Base-by-base conservation (phyloP, 108 stramenopile species). In the Tribonema minus region DNA sequence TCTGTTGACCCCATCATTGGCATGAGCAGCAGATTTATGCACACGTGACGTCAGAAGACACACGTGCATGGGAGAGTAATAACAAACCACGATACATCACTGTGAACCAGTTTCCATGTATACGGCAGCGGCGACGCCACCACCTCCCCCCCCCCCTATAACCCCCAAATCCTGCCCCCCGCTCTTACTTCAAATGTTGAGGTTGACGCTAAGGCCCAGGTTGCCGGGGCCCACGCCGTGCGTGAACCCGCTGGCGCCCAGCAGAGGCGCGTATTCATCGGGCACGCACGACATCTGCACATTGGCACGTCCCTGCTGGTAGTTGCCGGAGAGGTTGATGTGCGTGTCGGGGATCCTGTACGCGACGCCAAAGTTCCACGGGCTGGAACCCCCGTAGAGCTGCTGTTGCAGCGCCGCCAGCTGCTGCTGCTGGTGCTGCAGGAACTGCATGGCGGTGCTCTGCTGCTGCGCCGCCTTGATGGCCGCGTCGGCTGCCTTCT, bases 151-250 rank as follows among this genome's bases (percentile, higher is more conserved):
- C n/a, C n/a, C n/a, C n/a, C n/a, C n/a, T n/a, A n/a, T n/a, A n/a
- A n/a, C n/a, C n/a, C n/a, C n/a, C n/a, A n/a, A n/a, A n/a, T n/a
- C n/a, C n/a, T n/a, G n/a, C n/a, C n/a, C n/a, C n/a, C n/a, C n/a
- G n/a, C n/a, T n/a, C n/a, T n/a, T n/a, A n/a, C n/a, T 54, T 80
- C 88, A 96, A 27, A 97, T 79, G 86, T 92, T 97, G 64, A 97
- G 85, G 85, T 95, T 97, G 74, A 97, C 84, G 15, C 92, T 93
- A 62, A 97, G 85, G 31, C 96, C 96, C 9, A 97, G 81, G 81
- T 97, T 97, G 70, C 95, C 96, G 25, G 96, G 96, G 68, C 94
- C 95, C 37, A 97, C 94, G 32, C 96, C 96, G 74, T 97, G 93
- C 9, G 93, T 95, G 79, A 97, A 95, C 32, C 96, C 96, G 82